Base-by-base conservation (phyloP, 1,139 yeast genomes). In the Scheffersomyces cryptocercus region DNA sequence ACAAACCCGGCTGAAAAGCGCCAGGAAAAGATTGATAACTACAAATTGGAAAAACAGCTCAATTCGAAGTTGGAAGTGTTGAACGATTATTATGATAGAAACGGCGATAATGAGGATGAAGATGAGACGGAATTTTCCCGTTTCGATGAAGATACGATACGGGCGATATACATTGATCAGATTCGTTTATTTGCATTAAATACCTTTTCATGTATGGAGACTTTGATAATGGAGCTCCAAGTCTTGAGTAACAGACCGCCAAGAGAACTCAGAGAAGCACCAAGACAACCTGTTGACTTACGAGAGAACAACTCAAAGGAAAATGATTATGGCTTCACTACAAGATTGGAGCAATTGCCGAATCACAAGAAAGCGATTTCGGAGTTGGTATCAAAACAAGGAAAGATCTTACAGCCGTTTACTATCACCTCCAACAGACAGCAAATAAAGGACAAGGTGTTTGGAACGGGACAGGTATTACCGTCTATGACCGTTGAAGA, bases 401-500 rank as follows among this genome's bases (percentile, higher is more conserved):
- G 97, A 3, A 86, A 84, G 61, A 85, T 90, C 1, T 65, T 88
- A 34, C 79, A 87, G 51, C 98, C 97, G 6, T 93, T 93, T 62
- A 88, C 95, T 0, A 77, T 93, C 28, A 81, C 89, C 5, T 71
- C 82, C 5, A 66, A 72, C 36, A 74, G 87, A 42, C 79, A 82
- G 24, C 79, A 83, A 37, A 55, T 88, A 16, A 73, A 76, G 45
- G 68, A 73, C 26, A 81, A 83, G 53, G 97, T 91, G 0, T 83
- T 81, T 58, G 97, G 98, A 1, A 88, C 96, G 1, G 99, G 98
- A 0, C 98, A 93, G 64, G 83, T 79, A 31, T 72, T 93, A 33
- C 99, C 99, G 1, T 88, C 97, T 0, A 89, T 95, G 96, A 74
- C 96, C 0, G 93, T 95, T 0, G 99, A 93, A 52, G 97, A 93